These are phyloP conservation scores for Vigna radiata DNA, from an alignment of 306 rosid genomes.

Conservation along the genomic window DNA sequence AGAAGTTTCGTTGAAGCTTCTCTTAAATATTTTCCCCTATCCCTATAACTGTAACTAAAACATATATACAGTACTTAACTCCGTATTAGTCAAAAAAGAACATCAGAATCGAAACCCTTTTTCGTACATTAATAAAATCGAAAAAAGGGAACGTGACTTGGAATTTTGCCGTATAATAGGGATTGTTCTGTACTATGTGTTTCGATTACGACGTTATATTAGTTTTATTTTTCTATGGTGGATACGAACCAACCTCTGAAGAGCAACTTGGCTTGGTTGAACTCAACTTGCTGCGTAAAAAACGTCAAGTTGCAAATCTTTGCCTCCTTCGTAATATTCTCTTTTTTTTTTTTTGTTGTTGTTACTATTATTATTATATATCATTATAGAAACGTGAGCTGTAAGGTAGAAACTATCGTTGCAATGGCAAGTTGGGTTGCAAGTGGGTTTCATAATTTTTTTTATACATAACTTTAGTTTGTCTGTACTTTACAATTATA, in stretches of 20 bases:
- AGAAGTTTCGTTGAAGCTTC: constrained; percentile 38
- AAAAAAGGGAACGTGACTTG: constrained; percentile 1
- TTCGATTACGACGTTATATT: constrained; percentile 34
- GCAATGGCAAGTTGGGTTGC: constrained; percentile 61
- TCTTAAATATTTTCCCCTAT: not conserved
- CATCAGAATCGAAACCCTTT: constrained; percentile 3
- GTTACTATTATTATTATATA: not conserved
- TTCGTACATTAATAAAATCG: not conserved
- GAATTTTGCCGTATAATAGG: not conserved
- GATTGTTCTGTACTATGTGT: not conserved
- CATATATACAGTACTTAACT: not conserved
- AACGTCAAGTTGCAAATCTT: constrained; percentile 53
- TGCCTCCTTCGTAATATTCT: constrained; percentile 33
- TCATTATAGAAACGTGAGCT: constrained; percentile 4
- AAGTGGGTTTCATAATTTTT: constrained; percentile 51
- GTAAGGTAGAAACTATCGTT: constrained; percentile 19
- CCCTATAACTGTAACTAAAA: not conserved
- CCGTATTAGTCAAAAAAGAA: constrained; percentile 38
- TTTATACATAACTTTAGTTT: constrained; percentile 24
- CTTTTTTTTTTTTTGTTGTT: not conserved
- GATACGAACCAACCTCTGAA: constrained; percentile 50
- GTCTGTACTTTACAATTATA: constrained; percentile 7
- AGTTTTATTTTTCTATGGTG: constrained; percentile 35
- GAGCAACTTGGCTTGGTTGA: constrained; percentile 50
- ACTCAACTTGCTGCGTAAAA: constrained; percentile 56